A percentile compares a stretch with the other conserved stretches of the same genome.
phyloP scores from a whole-genome alignment of 2,329 filamentous ascomycete species.

The Cercospora nicotianae region DNA sequence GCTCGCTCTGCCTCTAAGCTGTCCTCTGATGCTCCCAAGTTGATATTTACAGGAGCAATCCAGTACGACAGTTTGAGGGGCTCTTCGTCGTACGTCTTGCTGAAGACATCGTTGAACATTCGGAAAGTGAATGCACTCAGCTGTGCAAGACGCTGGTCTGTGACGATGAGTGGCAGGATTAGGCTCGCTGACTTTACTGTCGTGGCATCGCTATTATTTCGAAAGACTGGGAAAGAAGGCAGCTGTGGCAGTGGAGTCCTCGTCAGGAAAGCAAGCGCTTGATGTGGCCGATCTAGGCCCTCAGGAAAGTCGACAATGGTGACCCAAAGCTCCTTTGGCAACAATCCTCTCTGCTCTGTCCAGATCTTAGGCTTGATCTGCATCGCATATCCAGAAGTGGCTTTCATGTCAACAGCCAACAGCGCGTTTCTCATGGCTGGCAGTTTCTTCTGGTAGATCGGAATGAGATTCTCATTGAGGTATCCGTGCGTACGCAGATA shows the following conservation, averaged over 20 bases:
- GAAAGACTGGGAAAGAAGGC: conserved; percentile 69
- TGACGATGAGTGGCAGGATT: conserved; percentile 45
- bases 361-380: conserved; percentile 75
- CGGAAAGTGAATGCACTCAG: conserved; percentile 73
- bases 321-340: conserved; percentile 59
- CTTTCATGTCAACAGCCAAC: conserved; percentile 77
- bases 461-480: conserved; percentile 72
- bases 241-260: conserved; percentile 63
- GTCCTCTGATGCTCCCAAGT: neutral
- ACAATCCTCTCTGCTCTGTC: conserved; percentile 49
- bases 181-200: conserved; percentile 54
- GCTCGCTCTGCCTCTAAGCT: neutral
- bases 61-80: conserved; percentile 75
- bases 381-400: conserved; percentile 73
- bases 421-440: conserved; percentile 85
- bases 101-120: conserved; percentile 82
- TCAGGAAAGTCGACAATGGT: conserved; percentile 63
- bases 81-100: conserved; percentile 73
- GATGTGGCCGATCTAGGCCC: conserved; percentile 59
- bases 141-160: conserved; percentile 49
- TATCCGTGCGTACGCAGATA: conserved; percentile 64
- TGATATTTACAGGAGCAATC: conserved; percentile 59
- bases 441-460: conserved; percentile 68
- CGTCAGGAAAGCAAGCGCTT: conserved; percentile 70
- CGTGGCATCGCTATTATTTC: conserved; percentile 64